Percentiles rank a stretch among this genome's conserved stretches.
Evolutionary conservation across 352 stramenopile genomes (phyloP).

Genomic region (Globisporangium rhizosaccharum): DNA sequence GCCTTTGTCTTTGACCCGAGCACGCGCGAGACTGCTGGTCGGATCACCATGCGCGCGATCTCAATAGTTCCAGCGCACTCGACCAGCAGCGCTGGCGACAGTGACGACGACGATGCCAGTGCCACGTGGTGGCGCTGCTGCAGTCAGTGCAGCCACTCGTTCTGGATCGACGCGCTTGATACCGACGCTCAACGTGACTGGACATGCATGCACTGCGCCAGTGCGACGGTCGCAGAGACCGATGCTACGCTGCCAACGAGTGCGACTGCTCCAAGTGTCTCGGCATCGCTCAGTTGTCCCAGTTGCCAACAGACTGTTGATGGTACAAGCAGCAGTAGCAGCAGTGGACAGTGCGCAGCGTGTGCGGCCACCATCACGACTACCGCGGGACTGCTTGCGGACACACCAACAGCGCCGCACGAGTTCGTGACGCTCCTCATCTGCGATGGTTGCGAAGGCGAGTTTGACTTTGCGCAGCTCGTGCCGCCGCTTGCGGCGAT

Average conservation of each 20-base stretch:
- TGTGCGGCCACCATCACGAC: background rate
- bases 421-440: constrained; percentile 26
- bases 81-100: too few relatives aligned
- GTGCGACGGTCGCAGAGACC: background rate
- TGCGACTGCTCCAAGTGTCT: background rate
- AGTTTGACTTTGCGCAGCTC: constrained; percentile 25
- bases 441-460: constrained; percentile 35
- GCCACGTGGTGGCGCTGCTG: background rate
- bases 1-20: background rate
- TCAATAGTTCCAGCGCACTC: too few relatives aligned
- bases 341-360: too few relatives aligned
- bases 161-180: background rate
- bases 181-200: background rate
- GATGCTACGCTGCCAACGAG: background rate
- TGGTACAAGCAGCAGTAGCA: background rate
- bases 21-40: background rate
- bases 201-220: background rate
- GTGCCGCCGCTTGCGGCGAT: constrained; percentile 16
- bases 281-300: too few relatives aligned
- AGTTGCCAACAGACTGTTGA: too few relatives aligned
- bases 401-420: background rate
- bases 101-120: too few relatives aligned
- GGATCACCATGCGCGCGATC: background rate
- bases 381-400: background rate
- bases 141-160: background rate